Conservation (phyloP, 2,329 filamentous ascomycete species). For the Trichophyton rubrum region DNA sequence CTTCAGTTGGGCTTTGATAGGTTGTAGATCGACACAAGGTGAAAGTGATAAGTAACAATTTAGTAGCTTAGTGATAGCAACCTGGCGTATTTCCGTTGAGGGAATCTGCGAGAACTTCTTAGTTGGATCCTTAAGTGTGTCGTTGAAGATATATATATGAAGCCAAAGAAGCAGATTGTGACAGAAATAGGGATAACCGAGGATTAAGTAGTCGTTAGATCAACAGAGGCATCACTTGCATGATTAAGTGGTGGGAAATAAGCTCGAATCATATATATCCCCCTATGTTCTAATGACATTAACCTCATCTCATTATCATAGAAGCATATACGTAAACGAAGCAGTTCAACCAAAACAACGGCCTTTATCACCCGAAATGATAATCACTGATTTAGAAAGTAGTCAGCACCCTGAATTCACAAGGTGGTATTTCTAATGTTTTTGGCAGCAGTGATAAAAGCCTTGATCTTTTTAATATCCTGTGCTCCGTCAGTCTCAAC, state of each 20-base stretch:
- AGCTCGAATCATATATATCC: background rate
- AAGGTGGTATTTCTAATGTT: constrained; percentile 19
- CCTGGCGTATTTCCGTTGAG: background rate
- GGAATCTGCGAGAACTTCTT: background rate
- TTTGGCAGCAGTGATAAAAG: constrained; percentile 68
- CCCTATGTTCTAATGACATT: background rate
- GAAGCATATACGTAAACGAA: background rate
- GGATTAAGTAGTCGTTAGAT: background rate
- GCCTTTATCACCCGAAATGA: background rate
- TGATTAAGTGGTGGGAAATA: background rate
- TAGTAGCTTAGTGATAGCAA: background rate
- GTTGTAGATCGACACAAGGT: background rate
- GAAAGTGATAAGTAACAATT: background rate
- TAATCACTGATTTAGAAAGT: background rate
- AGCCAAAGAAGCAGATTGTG: too few species aligned
- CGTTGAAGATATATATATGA: background rate
- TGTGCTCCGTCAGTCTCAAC: constrained; percentile 78
- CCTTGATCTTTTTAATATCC: constrained; percentile 64
- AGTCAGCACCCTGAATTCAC: background rate
- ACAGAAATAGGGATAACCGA: background rate
- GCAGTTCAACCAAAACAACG: background rate
- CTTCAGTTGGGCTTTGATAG: background rate
- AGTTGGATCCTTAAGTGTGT: background rate
- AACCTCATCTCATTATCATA: constrained; percentile 1
- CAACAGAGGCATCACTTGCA: background rate